Conservation (phyloP, 2,329 filamentous ascomycete genomes). For the Aaosphaeria pasadenensis region DNA sequence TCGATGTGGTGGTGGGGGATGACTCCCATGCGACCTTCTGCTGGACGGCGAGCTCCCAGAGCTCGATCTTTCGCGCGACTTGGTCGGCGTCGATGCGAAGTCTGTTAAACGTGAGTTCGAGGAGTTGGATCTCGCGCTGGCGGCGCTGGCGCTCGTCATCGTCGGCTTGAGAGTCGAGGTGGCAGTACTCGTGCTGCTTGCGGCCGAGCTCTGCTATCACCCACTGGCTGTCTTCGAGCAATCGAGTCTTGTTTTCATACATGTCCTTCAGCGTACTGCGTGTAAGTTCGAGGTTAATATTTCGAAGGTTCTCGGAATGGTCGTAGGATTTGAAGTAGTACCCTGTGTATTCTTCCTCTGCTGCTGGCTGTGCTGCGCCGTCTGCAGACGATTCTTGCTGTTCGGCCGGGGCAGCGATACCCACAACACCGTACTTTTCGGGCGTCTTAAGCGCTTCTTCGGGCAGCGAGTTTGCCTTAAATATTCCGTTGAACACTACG, state of each 20-base stretch:
- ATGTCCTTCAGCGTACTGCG: conserved; percentile 8
- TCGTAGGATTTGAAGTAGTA: conserved; percentile 20
- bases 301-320: conserved; percentile 15
- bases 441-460: not conserved
- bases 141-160: conserved; percentile 15
- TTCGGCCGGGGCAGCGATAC: not conserved
- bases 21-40: not conserved
- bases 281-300: conserved; percentile 11
- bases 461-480: not conserved
- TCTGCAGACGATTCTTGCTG: not conserved
- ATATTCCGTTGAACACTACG: conserved; percentile 4
- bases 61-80: conserved; percentile 13
- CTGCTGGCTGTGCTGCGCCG: conserved; percentile 1
- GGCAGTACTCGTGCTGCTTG: conserved; percentile 21
- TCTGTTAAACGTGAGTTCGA: conserved; percentile 15
- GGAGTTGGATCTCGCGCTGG: conserved; percentile 17
- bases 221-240: conserved; percentile 20
- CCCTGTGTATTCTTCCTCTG: not conserved
- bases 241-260: conserved; percentile 8
- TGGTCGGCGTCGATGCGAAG: conserved; percentile 13
- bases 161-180: conserved; percentile 2
- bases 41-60: conserved; percentile 3
- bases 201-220: conserved; percentile 13
- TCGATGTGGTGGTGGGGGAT: not conserved
- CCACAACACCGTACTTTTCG: not conserved